Evolutionary conservation across 148 eudicot species (phyloP), one percentile per base, ranked within the genome.

Genomic region (Gaultheria prostrata): DNA sequence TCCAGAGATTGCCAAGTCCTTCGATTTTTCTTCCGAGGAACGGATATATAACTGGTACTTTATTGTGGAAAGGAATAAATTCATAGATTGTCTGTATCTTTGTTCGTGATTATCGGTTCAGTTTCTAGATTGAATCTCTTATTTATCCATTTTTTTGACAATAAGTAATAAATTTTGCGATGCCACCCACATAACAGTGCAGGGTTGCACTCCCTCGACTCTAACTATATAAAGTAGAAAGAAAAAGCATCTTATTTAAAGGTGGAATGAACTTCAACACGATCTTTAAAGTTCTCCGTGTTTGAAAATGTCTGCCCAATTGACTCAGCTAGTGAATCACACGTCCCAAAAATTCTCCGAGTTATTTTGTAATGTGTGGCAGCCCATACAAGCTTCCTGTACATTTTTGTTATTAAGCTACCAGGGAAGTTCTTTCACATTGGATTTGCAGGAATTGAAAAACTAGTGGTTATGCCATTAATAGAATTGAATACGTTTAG

Each of bases 41-140:
- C 93, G 92, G 71, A 97, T 97, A 89, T 97, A 97, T 82, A 93
- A 89, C 35, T 97, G 99, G 99, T 97, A 93, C 78, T 54, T 65
- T 73, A 43, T 53, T 51, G 18, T 56, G 46, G 57, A 28, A 33
- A 56, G 45, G 1, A n/a, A n/a, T n/a, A n/a, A n/a, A n/a, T n/a
- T n/a, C n/a, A n/a, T n/a, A n/a, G n/a, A n/a, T n/a, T n/a, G n/a
- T n/a, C 17, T 53, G 4, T 53, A 18, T 53, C 17, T 53, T 13
- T 53, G 15, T 2, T 50, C 72, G 24, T 7, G 18, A 39, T 4
- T 39, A 4, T 39, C 43, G 4, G 6, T 39, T 39, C 43, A 5
- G 43, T 39, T 39, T 39, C 7, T 0, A 39, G 43, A 39, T 39
- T 0, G 43, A 39, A 0, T 5, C 43, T 39, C 43, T 6, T 39